Evolutionary conservation across 2,329 filamentous ascomycete species (phyloP).

Genomic region (Dactylonectria estremocensis): DNA sequence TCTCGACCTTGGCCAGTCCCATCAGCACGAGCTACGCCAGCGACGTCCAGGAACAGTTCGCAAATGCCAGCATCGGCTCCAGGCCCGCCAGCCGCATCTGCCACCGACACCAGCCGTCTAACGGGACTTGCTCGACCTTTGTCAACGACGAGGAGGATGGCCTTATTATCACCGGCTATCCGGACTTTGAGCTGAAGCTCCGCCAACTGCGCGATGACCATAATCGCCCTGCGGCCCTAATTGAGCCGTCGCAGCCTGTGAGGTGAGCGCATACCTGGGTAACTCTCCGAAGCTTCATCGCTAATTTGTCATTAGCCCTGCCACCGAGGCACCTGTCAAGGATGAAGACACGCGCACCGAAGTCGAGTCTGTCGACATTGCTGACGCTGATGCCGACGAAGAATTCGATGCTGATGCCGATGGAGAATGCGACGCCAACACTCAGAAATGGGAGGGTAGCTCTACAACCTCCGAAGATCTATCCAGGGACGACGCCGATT

Average conservation of each 20-base stretch:
- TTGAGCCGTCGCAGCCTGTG: conserved; percentile 27
- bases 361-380: conserved; percentile 25
- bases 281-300: not conserved
- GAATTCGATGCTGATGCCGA: conserved; percentile 11
- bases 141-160: conserved; percentile 56
- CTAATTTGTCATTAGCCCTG: conserved; percentile 32
- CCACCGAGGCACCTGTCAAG: conserved; percentile 39
- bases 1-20: conserved; percentile 54
- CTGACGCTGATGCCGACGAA: conserved; percentile 6
- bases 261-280: conserved; percentile 28
- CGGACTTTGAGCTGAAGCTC: conserved; percentile 48
- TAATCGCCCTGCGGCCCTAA: not conserved
- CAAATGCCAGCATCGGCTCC: conserved; percentile 46
- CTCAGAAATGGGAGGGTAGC: conserved; percentile 37
- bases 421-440: conserved; percentile 27
- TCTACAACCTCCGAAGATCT: conserved; percentile 50
- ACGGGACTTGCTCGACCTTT: conserved; percentile 56
- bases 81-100: conserved; percentile 48
- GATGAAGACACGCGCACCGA: conserved; percentile 41
- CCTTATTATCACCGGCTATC: conserved; percentile 45
- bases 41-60: conserved; percentile 53
- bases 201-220: conserved; percentile 34
- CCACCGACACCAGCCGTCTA: conserved; percentile 54
- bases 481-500: conserved; percentile 53
- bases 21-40: conserved; percentile 55